Conservation (phyloP, 1,139 yeast species). For the Diutina rugosa region DNA sequence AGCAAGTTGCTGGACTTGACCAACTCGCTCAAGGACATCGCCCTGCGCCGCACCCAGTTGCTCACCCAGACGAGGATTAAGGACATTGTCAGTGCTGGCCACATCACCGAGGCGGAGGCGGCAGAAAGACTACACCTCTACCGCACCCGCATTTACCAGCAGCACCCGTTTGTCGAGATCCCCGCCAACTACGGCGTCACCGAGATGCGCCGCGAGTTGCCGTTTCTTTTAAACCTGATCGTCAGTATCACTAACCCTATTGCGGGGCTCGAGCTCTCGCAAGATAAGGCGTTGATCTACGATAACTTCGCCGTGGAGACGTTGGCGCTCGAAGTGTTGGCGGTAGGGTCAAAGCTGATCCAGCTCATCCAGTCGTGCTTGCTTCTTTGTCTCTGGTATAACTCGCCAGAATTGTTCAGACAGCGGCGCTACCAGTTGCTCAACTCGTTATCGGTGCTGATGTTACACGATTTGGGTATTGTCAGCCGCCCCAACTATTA, state of each 20-base stretch:
- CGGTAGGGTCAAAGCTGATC: conserved; percentile 59
- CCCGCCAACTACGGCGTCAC: conserved; percentile 31
- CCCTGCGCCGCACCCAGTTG: conserved; percentile 26
- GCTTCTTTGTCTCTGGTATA: conserved; percentile 65
- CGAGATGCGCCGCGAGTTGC: conserved; percentile 36
- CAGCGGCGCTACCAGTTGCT: conserved; percentile 68
- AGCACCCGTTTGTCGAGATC: conserved; percentile 44
- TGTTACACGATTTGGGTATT: conserved; percentile 68
- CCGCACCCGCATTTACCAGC: conserved; percentile 20
- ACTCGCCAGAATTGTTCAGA: conserved; percentile 69
- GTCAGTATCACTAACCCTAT: conserved; percentile 46
- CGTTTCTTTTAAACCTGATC: conserved; percentile 50
- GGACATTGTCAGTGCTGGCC: conserved; percentile 37
- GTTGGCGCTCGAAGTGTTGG: conserved; percentile 49
- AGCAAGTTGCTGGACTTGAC: conserved; percentile 21
- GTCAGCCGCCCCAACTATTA: conserved; percentile 33
- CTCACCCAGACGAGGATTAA: conserved; percentile 10
- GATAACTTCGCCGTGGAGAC: conserved; percentile 49
- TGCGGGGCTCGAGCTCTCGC: neutral
- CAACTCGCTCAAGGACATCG: conserved; percentile 16
- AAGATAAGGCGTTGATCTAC: conserved; percentile 22
- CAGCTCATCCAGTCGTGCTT: conserved; percentile 55
- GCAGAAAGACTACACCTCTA: conserved; percentile 29
- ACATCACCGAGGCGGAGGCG: conserved; percentile 39
- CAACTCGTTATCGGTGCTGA: conserved; percentile 50